Percentiles rank a stretch among this genome's conserved stretches.
phyloP scores from a whole-genome alignment of 345 rosid genomes.

The Erucastrum elatum region DNA sequence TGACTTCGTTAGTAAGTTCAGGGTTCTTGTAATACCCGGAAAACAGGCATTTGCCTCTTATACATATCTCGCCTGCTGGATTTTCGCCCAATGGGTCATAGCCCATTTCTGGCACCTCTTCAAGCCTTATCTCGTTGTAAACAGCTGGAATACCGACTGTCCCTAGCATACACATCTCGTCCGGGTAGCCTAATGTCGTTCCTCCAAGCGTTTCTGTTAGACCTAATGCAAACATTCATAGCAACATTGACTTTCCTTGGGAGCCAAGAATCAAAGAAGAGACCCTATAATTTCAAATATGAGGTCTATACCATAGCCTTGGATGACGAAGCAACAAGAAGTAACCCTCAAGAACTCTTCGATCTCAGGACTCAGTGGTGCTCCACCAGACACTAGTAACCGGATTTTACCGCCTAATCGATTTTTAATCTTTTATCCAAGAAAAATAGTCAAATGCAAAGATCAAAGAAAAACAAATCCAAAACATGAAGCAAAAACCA shows the following conservation, averaged over 20 bases:
- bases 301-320: slow-evolving; percentile 77
- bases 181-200: neutral
- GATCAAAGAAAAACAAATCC: neutral
- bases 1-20: neutral
- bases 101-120: neutral
- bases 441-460: neutral
- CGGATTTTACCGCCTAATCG: slow-evolving; percentile 84
- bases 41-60: neutral
- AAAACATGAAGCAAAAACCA: neutral
- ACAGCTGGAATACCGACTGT: neutral
- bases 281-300: neutral
- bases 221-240: slow-evolving; percentile 46
- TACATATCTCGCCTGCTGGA: neutral
- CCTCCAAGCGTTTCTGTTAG: slow-evolving; percentile 95
- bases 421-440: slow-evolving; percentile 67
- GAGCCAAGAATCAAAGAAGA: neutral
- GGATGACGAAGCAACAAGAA: slow-evolving; percentile 75
- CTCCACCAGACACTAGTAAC: slow-evolving; percentile 82
- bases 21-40: neutral
- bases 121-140: neutral
- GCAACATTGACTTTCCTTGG: neutral
- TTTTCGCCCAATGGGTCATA: neutral
- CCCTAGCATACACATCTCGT: neutral
- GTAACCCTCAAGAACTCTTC: slow-evolving; percentile 97
- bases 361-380: slow-evolving; percentile 79